A percentile compares a stretch with the other conserved stretches of the same genome.
These are phyloP conservation scores for Gossypium lobatum DNA, from an alignment of 441 rosid species.

Conservation along the genomic window DNA sequence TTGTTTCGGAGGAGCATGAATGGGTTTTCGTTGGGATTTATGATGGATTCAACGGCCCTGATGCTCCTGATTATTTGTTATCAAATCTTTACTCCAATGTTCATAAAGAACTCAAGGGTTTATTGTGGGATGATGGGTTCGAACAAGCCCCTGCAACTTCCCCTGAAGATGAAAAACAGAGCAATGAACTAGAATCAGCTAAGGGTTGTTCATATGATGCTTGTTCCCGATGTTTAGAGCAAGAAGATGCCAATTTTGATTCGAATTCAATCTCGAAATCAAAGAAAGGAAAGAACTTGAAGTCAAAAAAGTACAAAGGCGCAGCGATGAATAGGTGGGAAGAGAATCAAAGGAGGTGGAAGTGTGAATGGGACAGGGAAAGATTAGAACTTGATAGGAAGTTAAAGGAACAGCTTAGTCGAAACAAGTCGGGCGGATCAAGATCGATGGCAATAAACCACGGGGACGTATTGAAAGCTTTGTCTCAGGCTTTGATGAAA, in stretches of 20 bases:
- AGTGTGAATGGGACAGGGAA: constrained; percentile 83
- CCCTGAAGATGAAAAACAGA: constrained; percentile 12
- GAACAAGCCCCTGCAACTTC: constrained; percentile 27
- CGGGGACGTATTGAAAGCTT: constrained; percentile 56
- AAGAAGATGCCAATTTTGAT: constrained; percentile 32
- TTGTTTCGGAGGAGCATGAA: constrained; percentile 55
- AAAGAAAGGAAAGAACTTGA: constrained; percentile 29
- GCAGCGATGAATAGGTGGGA: constrained; percentile 49
- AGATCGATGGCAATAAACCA: constrained; percentile 35
- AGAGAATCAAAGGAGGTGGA: constrained; percentile 82
- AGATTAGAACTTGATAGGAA: constrained; percentile 70
- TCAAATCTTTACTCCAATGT: constrained; percentile 46
- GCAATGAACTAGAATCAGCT: constrained; percentile 1
- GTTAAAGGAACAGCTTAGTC: constrained; percentile 51
- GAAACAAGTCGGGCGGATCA: constrained; percentile 25
- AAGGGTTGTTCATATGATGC: not conserved
- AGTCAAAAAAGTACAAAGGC: constrained; percentile 32
- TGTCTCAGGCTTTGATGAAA: constrained; percentile 59
- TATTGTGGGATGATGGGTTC: constrained; percentile 41
- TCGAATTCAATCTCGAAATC: constrained; percentile 15
- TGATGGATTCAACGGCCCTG: constrained; percentile 74
- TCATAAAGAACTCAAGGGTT: constrained; percentile 54
- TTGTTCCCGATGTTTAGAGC: constrained; percentile 19
- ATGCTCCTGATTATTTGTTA: constrained; percentile 61
- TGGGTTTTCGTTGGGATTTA: constrained; percentile 76